A percentile compares a stretch with the other conserved stretches of the same genome.
Evolutionary conservation across 306 rosid genomes (phyloP).

Genomic region (Begonia masoniana): DNA sequence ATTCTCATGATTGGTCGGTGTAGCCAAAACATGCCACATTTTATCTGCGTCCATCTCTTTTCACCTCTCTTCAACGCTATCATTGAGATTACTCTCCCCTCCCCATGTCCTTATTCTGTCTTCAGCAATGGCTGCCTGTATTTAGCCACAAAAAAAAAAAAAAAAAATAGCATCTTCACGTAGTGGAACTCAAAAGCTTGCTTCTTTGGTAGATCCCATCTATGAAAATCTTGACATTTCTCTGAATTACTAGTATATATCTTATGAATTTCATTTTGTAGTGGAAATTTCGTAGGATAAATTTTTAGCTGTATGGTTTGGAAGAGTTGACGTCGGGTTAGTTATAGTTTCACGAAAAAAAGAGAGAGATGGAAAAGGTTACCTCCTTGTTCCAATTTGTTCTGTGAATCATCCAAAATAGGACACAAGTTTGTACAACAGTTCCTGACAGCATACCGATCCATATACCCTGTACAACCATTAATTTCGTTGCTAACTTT

Average conservation of each 20-base stretch:
- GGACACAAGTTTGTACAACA: constrained; percentile 46
- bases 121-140: constrained; percentile 35
- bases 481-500: background rate
- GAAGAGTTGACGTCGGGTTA: too few relatives aligned
- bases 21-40: too few relatives aligned
- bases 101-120: constrained; percentile 43
- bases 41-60: too few relatives aligned
- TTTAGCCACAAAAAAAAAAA: background rate
- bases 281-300: too few relatives aligned
- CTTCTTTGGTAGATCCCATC: background rate
- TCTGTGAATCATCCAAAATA: constrained; percentile 35
- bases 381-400: constrained; percentile 81
- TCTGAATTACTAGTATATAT: background rate
- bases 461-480: constrained; percentile 61
- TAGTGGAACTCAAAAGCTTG: too few relatives aligned
- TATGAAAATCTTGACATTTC: background rate
- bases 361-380: background rate
- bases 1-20: too few relatives aligned
- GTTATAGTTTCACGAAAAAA: too few relatives aligned
- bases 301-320: too few relatives aligned
- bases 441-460: constrained; percentile 61
- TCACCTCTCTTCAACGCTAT: too few relatives aligned
- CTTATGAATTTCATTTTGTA: too few relatives aligned
- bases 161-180: too few relatives aligned
- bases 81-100: constrained; percentile 6